Evolutionary conservation across 2,329 filamentous ascomycete genomes (phyloP).

Genomic region (Paecilomyces sp.): DNA sequence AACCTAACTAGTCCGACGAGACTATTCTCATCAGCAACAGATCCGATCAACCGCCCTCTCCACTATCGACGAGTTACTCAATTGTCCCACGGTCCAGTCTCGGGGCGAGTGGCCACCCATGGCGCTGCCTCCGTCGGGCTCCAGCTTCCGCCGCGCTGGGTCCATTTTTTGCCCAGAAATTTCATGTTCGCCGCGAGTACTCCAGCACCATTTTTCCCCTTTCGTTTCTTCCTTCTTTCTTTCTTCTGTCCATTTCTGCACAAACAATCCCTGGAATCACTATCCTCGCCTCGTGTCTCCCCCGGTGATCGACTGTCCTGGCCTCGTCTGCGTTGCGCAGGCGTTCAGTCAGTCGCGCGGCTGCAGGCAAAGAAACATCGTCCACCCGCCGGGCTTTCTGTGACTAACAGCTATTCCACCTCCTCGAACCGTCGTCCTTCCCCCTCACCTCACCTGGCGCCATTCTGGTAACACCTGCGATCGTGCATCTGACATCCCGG

Average conservation of each 20-base stretch:
- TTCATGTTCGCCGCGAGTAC: neutral
- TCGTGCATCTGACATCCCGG: conserved; percentile 18
- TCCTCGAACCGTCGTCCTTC: conserved; percentile 1
- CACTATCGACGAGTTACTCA: neutral
- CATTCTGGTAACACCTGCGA: neutral
- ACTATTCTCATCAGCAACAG: neutral
- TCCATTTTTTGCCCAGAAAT: neutral
- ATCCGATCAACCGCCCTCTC: neutral
- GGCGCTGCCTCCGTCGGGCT: neutral
- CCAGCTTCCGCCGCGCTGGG: neutral
- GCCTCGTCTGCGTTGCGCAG: neutral
- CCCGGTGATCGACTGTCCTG: neutral
- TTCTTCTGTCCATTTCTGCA: neutral
- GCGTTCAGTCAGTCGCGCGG: neutral
- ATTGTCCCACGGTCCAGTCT: neutral
- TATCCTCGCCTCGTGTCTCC: neutral
- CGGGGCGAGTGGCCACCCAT: neutral
- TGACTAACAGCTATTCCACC: conserved; percentile 11
- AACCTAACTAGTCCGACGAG: neutral
- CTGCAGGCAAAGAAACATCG: neutral
- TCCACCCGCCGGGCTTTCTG: conserved; percentile 7
- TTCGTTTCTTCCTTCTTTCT: neutral
- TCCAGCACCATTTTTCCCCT: neutral
- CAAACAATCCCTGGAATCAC: neutral
- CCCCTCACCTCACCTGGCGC: conserved; percentile 1